Evolutionary conservation across 768 basidiomycete genomes (phyloP).

Genomic region (Pholiota molesta): DNA sequence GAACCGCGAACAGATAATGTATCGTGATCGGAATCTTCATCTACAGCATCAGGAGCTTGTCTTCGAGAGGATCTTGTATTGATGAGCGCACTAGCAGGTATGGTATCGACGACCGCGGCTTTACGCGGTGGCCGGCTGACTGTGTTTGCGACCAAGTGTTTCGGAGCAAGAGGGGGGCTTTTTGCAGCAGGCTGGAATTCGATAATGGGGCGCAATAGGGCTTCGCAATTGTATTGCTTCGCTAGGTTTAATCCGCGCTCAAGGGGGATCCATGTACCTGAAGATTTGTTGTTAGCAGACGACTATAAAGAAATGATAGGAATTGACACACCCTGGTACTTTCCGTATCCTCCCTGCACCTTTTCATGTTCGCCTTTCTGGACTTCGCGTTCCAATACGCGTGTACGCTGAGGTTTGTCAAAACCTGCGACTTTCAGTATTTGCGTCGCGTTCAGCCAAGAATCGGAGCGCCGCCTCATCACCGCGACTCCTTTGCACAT

Average conservation of each 20-base stretch:
- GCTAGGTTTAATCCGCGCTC: constrained; percentile 86
- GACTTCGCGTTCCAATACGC: constrained; percentile 95
- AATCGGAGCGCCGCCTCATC: constrained; percentile 95
- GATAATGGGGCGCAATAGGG: constrained; percentile 86
- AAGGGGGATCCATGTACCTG: constrained; percentile 98
- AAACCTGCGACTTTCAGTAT: constrained; percentile 99
- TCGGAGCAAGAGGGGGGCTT: constrained; percentile 94
- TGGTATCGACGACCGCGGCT: constrained; percentile 38
- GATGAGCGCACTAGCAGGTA: constrained; percentile 37
- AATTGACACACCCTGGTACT: constrained; percentile 85
- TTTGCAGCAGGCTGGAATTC: constrained; percentile 90
- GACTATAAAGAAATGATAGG: constrained; percentile 14
- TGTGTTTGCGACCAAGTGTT: constrained; percentile 85
- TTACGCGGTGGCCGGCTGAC: constrained; percentile 52
- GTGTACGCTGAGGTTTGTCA: constrained; percentile 97
- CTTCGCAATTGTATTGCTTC: constrained; percentile 92
- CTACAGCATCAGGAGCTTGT: constrained; percentile 46
- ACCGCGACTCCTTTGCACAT: constrained; percentile 96
- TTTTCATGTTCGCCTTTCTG: constrained; percentile 99
- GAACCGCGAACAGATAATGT: constrained; percentile 70
- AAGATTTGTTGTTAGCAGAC: constrained; percentile 16
- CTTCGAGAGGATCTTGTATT: constrained; percentile 67
- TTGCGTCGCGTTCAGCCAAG: constrained; percentile 98
- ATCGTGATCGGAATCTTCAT: constrained; percentile 66
- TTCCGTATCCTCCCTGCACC: constrained; percentile 98